Conservation (phyloP, 139 green algal genomes). For the Ulvella scutata region DNA sequence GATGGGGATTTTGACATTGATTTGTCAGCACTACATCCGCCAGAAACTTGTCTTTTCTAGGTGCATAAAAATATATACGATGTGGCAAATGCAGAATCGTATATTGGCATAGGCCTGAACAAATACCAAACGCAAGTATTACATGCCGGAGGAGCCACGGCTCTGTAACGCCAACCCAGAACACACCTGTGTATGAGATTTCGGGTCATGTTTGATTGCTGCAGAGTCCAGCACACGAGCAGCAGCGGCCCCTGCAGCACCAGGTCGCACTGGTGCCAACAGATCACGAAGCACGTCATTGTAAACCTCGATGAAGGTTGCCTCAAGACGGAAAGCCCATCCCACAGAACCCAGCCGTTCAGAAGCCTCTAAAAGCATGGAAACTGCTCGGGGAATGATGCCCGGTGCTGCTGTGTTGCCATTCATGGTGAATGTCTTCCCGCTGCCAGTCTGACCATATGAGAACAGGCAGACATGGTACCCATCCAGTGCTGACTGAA, state of each 20-base stretch:
- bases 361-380: slow-evolving; percentile 49
- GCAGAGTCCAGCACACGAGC: not conserved
- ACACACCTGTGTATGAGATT: slow-evolving; percentile 2
- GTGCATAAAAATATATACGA: too few relatives aligned
- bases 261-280: slow-evolving; percentile 31
- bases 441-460: slow-evolving; percentile 93
- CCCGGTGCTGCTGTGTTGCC: slow-evolving; percentile 17
- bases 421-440: slow-evolving; percentile 97
- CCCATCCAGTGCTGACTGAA: slow-evolving; percentile 89
- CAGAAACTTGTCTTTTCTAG: too few relatives aligned
- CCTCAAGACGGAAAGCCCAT: slow-evolving; percentile 75
- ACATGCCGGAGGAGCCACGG: too few relatives aligned
- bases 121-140: too few relatives aligned
- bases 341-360: slow-evolving; percentile 24
- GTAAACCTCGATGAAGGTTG: slow-evolving; percentile 88
- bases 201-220: slow-evolving; percentile 70
- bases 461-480: slow-evolving; percentile 97
- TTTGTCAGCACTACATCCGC: too few relatives aligned
- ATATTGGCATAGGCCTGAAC: too few relatives aligned
- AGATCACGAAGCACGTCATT: slow-evolving; percentile 81
- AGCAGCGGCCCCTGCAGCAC: not conserved
- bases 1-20: too few relatives aligned
- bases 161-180: too few relatives aligned
- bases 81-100: too few relatives aligned
- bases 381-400: slow-evolving; percentile 77